phyloP scores from a whole-genome alignment of 73 alveolate genomes.

The Durusdinium trenchii region DNA sequence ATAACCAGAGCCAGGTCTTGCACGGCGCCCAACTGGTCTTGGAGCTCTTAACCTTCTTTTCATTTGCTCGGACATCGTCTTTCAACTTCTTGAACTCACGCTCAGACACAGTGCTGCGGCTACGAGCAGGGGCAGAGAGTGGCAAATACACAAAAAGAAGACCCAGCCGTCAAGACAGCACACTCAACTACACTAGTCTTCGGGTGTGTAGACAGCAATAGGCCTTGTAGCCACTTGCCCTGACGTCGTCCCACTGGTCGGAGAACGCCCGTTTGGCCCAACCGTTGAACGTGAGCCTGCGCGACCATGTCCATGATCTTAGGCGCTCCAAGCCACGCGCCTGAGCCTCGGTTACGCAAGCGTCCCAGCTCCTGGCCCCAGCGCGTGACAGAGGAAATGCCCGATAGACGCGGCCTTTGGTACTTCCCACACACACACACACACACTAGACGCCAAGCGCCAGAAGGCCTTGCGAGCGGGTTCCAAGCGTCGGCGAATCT shows the following conservation, averaged over 20 bases:
- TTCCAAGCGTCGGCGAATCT: background rate
- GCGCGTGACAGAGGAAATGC: background rate
- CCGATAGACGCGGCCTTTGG: background rate
- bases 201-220: no score
- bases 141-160: no score
- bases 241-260: background rate
- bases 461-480: constrained; percentile 24
- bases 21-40: no score
- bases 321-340: background rate
- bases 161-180: no score
- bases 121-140: no score
- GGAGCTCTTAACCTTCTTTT: no score
- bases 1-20: no score
- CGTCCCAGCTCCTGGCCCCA: background rate
- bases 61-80: no score
- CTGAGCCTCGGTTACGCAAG: background rate
- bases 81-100: no score
- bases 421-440: constrained; percentile 51
- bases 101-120: no score
- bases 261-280: background rate
- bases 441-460: background rate
- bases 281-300: constrained; percentile 7
- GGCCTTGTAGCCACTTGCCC: constrained; percentile 15
- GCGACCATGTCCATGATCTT: background rate
- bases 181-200: no score